phyloP scores from a whole-genome alignment of 2,329 filamentous ascomycete species.

The Nemania diffusa region DNA sequence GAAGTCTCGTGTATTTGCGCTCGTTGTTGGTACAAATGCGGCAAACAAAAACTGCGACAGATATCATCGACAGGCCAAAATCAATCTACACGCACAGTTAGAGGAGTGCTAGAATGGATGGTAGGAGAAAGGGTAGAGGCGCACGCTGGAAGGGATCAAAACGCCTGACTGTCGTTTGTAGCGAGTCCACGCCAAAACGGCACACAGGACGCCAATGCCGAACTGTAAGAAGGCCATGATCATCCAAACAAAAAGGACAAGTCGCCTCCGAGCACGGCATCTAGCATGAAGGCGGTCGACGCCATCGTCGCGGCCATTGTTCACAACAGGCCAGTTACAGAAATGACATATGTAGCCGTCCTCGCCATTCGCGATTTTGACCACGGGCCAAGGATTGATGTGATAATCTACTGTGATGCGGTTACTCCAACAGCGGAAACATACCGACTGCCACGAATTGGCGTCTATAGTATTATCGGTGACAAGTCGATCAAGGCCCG shows the following conservation, averaged over 20 bases:
- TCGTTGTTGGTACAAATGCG: constrained; percentile 45
- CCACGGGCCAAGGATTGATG: constrained; percentile 47
- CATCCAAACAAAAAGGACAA: constrained; percentile 45
- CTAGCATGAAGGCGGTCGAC: constrained; percentile 43
- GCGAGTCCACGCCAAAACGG: constrained; percentile 46
- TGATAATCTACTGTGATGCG: constrained; percentile 42
- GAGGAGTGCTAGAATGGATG: constrained; percentile 9
- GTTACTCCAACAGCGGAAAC: constrained; percentile 47
- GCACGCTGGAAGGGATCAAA: constrained; percentile 46
- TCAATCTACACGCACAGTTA: constrained; percentile 44
- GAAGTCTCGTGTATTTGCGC: constrained; percentile 44
- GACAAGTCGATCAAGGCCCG: constrained; percentile 45
- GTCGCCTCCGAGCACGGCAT: constrained; percentile 42
- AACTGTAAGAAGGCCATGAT: constrained; percentile 49
- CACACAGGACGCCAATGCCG: constrained; percentile 46
- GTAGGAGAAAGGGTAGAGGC: constrained; percentile 13
- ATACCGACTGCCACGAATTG: constrained; percentile 46
- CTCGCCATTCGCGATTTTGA: constrained; percentile 44
- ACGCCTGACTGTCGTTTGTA: constrained; percentile 41
- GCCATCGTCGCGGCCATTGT: constrained; percentile 36
- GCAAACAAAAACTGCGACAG: constrained; percentile 43
- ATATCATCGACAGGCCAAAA: constrained; percentile 45
- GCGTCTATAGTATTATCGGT: constrained; percentile 38
- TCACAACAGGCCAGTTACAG: constrained; percentile 48
- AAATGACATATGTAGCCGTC: constrained; percentile 49